Evolutionary conservation across 495 filamentous ascomycete species (phyloP), one percentile per base, ranked within the genome.

Genomic region (Podospora pseudoanserina): DNA sequence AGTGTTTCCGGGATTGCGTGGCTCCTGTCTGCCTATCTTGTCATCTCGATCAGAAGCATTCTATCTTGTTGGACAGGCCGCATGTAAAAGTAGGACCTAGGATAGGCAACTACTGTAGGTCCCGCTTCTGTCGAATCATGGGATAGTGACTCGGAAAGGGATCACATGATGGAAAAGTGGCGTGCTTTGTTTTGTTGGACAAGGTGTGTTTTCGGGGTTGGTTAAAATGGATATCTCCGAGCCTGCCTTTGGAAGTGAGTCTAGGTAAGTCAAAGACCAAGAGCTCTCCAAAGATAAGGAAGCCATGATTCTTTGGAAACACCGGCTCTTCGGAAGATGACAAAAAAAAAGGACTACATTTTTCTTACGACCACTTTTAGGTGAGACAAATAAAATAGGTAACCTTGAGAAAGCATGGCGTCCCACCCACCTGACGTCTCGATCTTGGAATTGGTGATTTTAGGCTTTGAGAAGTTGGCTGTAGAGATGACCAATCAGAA

Each of bases 391-490:
- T 20, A 27, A 18, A 5, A 49, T 39, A 5, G 18, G 61, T 39
- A 49, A 19, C 30, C 61, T 64, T 66, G 19, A 30, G 49, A 23
- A 9, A 13, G 11, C 30, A 16, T 57, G 16, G 64, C 44, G 64
- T 63, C 32, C 58, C 66, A 68, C 27, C 32, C 28, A 9, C 56
- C 66, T 62, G 61, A n/a, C 61, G 26, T 63, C 39, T 11, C 39
- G 39, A 49, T 49, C 39, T 49, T 49, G 61, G 30, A 16, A 19
- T 61, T 63, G n/a, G 61, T 63, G 61, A 65, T 65, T 67, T 65
- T 67, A 67, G 65, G 65, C 69, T 65, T 30, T 63, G 67, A 65
- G 55, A 49, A 71, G 65, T 65, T 71, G 62, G 20, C 23, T 20
- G 32, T 27, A 20, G 13, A 54, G 6, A 7, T 5, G 23, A 11